Evolutionary conservation across 2,329 filamentous ascomycete genomes (phyloP).

Genomic region (Clarireedia paspali): DNA sequence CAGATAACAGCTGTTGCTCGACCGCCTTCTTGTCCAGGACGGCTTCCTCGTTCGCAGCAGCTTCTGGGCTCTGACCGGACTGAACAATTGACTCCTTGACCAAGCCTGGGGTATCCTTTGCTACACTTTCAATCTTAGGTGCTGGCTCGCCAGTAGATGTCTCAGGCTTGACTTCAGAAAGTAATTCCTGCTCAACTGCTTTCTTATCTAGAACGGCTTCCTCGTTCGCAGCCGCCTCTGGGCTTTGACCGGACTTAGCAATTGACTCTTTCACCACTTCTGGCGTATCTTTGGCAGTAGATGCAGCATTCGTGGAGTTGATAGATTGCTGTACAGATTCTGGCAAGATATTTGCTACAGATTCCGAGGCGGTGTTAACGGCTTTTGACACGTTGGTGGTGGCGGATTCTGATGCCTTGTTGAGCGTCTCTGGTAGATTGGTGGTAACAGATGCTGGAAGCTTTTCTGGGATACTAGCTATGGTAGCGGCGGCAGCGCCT

Average conservation of each 20-base stretch:
- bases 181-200: slow-evolving; percentile 64
- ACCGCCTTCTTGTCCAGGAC: slow-evolving; percentile 69
- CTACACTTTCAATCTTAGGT: slow-evolving; percentile 26
- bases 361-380: slow-evolving; percentile 16
- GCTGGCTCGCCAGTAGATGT: slow-evolving; percentile 25
- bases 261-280: slow-evolving; percentile 51
- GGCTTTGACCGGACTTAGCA: slow-evolving; percentile 47
- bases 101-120: slow-evolving; percentile 45
- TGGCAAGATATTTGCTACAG: slow-evolving; percentile 44
- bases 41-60: slow-evolving; percentile 57
- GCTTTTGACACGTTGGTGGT: too few relatives aligned
- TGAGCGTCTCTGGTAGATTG: slow-evolving; percentile 45
- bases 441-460: slow-evolving; percentile 42
- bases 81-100: slow-evolving; percentile 51
- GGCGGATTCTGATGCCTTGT: slow-evolving; percentile 17
- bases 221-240: slow-evolving; percentile 64
- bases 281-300: slow-evolving; percentile 44
- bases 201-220: slow-evolving; percentile 69
- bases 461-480: slow-evolving; percentile 39
- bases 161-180: slow-evolving; percentile 50
- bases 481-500: slow-evolving; percentile 37
- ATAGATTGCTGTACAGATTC: slow-evolving; percentile 45
- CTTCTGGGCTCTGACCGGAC: slow-evolving; percentile 60
- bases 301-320: slow-evolving; percentile 39
- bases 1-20: slow-evolving; percentile 65